phyloP scores from a whole-genome alignment of 768 basidiomycete species.

The Hericium alpestre region DNA sequence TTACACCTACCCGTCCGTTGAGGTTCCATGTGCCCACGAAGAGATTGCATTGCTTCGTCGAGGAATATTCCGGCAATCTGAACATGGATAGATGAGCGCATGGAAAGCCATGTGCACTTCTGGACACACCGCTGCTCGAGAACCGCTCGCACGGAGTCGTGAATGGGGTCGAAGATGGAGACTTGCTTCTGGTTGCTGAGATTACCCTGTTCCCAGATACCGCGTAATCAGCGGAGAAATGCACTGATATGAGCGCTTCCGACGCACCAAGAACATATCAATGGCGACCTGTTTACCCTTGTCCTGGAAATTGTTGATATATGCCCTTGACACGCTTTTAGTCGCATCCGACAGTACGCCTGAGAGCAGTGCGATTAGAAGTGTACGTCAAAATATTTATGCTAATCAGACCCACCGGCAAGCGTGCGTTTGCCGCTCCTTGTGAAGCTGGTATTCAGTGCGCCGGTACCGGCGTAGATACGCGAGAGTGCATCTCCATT shows the following conservation, averaged over 20 bases:
- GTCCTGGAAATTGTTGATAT: conserved; percentile 97
- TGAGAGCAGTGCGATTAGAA: conserved; percentile 12
- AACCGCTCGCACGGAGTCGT: conserved; percentile 70
- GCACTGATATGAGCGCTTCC: background rate
- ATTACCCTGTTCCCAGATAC: conserved; percentile 62
- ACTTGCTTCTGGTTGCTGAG: conserved; percentile 80
- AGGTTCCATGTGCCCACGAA: conserved; percentile 95
- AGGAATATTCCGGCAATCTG: conserved; percentile 79
- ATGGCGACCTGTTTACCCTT: conserved; percentile 89
- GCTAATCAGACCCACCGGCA: conserved; percentile 43
- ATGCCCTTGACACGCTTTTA: conserved; percentile 90
- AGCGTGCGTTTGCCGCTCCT: conserved; percentile 89
- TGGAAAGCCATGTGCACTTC: background rate
- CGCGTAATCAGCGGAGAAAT: background rate
- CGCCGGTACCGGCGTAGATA: conserved; percentile 90
- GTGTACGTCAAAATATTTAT: background rate
- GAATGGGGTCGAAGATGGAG: conserved; percentile 87
- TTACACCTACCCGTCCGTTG: conserved; percentile 63
- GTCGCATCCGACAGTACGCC: conserved; percentile 93
- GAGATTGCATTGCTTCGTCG: conserved; percentile 55
- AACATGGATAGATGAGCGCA: background rate
- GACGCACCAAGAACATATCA: conserved; percentile 82
- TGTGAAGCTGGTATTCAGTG: conserved; percentile 93
- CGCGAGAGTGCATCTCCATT: conserved; percentile 88
- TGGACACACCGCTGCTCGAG: conserved; percentile 53